phyloP scores from a whole-genome alignment of 371 early-diverging fungal species.

The Syncephalis plumigaleata region DNA sequence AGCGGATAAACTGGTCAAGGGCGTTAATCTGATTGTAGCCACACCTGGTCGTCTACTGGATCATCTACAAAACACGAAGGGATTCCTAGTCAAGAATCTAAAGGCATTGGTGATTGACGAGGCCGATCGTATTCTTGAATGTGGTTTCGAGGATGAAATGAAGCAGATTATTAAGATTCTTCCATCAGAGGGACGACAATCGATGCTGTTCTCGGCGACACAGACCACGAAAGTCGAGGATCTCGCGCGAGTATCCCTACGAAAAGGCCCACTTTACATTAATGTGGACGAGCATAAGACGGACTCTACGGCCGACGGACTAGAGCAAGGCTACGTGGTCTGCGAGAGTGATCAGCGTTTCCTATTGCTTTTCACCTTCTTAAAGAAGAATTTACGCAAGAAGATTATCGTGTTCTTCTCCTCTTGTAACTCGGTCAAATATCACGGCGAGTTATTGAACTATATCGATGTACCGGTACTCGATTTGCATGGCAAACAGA shows the following conservation, averaged over 20 bases:
- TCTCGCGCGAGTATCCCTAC: slow-evolving; percentile 87
- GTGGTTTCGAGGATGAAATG: slow-evolving; percentile 98
- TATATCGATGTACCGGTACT: slow-evolving; percentile 94
- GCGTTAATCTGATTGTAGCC: slow-evolving; percentile 88
- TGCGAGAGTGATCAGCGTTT: slow-evolving; percentile 81
- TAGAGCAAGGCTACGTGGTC: slow-evolving; percentile 93
- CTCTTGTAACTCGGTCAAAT: slow-evolving; percentile 88
- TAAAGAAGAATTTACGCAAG: slow-evolving; percentile 86
- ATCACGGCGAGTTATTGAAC: slow-evolving; percentile 86
- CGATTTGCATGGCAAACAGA: slow-evolving; percentile 86
- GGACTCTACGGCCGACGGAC: slow-evolving; percentile 79
- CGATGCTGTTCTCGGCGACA: slow-evolving; percentile 97
- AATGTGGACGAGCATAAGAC: slow-evolving; percentile 89
- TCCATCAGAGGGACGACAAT: slow-evolving; percentile 74
- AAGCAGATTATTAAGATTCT: slow-evolving; percentile 85
- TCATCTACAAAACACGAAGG: slow-evolving; percentile 90
- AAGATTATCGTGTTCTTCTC: slow-evolving; percentile 96
- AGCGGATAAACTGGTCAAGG: slow-evolving; percentile 81
- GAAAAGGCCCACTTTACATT: slow-evolving; percentile 84
- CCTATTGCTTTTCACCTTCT: slow-evolving; percentile 77
- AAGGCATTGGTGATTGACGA: slow-evolving; percentile 94
- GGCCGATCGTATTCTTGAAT: slow-evolving; percentile 95
- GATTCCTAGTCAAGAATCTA: slow-evolving; percentile 78
- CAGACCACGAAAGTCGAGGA: slow-evolving; percentile 95
- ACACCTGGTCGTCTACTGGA: slow-evolving; percentile 98